phyloP scores from a whole-genome alignment of 352 stramenopile species.

The Pythium dissimile region DNA sequence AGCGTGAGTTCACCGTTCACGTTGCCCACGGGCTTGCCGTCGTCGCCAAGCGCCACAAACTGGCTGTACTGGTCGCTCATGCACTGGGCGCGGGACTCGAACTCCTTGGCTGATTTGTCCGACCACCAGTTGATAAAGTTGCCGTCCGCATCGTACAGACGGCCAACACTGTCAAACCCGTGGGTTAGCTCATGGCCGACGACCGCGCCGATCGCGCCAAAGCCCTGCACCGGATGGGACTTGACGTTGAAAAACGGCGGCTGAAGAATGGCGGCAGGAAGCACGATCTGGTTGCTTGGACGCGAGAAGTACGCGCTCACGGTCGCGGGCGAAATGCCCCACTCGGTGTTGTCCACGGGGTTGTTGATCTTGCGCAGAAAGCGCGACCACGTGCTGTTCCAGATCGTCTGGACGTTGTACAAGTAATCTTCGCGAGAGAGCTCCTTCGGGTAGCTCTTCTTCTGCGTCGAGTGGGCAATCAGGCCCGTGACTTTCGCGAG shows the following conservation, averaged over 20 bases:
- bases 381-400: background rate
- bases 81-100: slow-evolving; percentile 46
- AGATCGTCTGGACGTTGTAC: slow-evolving; percentile 15
- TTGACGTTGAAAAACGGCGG: slow-evolving; percentile 86
- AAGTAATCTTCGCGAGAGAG: slow-evolving; percentile 38
- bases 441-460: slow-evolving; percentile 28
- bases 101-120: slow-evolving; percentile 59
- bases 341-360: slow-evolving; percentile 24
- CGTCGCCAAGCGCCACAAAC: slow-evolving; percentile 23
- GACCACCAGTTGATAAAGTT: slow-evolving; percentile 93
- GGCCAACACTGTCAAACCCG: slow-evolving; percentile 90
- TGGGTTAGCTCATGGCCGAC: slow-evolving; percentile 94
- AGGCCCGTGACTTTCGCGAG: slow-evolving; percentile 44
- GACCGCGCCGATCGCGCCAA: slow-evolving; percentile 87
- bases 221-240: slow-evolving; percentile 82
- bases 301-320: slow-evolving; percentile 86
- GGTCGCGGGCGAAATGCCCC: slow-evolving; percentile 85
- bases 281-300: slow-evolving; percentile 86
- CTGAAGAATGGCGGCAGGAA: slow-evolving; percentile 92
- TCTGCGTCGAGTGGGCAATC: slow-evolving; percentile 40
- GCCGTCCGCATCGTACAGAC: slow-evolving; percentile 76
- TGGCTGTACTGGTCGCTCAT: slow-evolving; percentile 50
- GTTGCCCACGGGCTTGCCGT: slow-evolving; percentile 29
- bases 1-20: slow-evolving; percentile 62
- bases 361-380: background rate